Conservation (phyloP, 208 protist genomes). For the Leishmania aethiopica region DNA sequence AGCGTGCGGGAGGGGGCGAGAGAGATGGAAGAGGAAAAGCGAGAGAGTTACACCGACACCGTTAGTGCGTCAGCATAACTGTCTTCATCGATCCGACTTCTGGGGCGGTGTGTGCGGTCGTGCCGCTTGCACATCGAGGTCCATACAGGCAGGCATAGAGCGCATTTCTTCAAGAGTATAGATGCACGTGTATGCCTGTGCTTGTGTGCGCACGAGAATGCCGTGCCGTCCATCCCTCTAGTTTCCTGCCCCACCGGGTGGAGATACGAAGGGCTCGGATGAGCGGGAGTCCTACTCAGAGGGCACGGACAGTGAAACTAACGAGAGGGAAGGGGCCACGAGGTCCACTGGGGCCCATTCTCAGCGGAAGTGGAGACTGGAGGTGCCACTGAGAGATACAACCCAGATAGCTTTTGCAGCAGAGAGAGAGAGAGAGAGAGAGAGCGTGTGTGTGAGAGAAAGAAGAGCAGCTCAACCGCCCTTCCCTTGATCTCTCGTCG, state of each 20-base stretch:
- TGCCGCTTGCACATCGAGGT: not conserved
- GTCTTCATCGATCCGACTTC: not conserved
- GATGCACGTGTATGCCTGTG: not conserved
- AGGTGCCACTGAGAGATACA: not conserved
- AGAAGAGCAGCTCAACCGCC: not conserved
- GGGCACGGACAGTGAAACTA: not conserved
- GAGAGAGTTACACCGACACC: not conserved
- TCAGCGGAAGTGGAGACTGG: not conserved
- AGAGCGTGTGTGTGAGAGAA: no score
- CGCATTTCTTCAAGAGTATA: not conserved
- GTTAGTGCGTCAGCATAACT: not conserved
- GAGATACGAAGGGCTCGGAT: not conserved
- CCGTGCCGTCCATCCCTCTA: not conserved
- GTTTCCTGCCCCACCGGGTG: not conserved
- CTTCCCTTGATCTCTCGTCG: not conserved
- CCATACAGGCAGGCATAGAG: not conserved
- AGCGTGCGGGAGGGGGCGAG: not conserved
- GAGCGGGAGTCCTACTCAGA: not conserved
- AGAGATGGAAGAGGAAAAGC: not conserved
- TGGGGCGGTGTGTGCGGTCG: not conserved
- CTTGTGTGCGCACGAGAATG: not conserved
- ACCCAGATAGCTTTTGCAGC: not conserved
- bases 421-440: no score
- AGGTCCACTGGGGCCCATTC: not conserved
- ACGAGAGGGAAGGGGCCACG: not conserved